phyloP scores from a whole-genome alignment of 1,139 yeast species.

The Zygoascus meyerae region DNA sequence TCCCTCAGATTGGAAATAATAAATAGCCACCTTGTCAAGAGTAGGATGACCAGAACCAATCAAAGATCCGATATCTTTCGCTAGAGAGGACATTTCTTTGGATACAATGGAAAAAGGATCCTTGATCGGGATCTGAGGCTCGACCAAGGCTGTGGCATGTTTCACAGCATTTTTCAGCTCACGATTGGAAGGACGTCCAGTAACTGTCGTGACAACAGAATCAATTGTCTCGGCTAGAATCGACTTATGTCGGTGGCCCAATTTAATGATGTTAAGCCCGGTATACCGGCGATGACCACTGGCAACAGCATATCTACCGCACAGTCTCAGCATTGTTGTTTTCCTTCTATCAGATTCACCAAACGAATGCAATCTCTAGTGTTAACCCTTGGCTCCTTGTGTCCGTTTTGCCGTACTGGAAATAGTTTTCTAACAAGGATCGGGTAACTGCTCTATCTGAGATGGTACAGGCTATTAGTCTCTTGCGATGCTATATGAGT shows the following conservation, averaged over 20 bases:
- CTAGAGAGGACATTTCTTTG: constrained; percentile 86
- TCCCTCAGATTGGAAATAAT: constrained; percentile 94
- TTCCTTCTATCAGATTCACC: no score
- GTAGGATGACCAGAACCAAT: constrained; percentile 95
- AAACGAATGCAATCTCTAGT: no score
- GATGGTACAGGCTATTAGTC: no score
- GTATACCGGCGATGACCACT: no score
- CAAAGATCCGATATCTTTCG: constrained; percentile 75
- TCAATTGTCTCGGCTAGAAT: constrained; percentile 26
- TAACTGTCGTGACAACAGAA: constrained; percentile 12
- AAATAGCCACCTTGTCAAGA: constrained; percentile 79
- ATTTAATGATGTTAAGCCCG: no score
- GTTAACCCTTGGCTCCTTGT: no score
- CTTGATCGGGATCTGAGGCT: constrained; percentile 52
- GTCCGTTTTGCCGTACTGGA: no score
- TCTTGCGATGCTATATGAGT: no score
- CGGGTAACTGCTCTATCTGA: no score
- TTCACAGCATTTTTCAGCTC: constrained; percentile 53
- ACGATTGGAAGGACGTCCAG: constrained; percentile 11
- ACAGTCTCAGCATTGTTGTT: no score
- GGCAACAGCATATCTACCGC: no score
- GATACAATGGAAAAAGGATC: constrained; percentile 94
- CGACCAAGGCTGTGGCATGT: constrained; percentile 74
- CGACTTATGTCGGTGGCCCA: constrained; percentile 18
- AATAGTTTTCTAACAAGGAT: no score